These are phyloP conservation scores for Pyricularia pennisetigena DNA, from an alignment of 2,329 filamentous ascomycete genomes.

Conservation along the genomic window DNA sequence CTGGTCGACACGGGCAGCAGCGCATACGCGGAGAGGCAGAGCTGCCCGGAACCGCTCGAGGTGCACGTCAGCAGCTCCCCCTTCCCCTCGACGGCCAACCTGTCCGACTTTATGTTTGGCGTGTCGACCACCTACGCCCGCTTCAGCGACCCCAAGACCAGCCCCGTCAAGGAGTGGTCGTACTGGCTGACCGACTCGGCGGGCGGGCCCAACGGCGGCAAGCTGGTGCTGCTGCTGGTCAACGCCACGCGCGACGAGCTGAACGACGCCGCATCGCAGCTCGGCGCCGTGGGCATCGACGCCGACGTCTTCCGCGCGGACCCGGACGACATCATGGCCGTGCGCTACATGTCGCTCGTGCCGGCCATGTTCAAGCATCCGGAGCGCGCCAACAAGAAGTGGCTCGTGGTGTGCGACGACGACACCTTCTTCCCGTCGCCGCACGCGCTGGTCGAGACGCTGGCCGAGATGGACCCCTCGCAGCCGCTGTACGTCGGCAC, in stretches of 20 bases:
- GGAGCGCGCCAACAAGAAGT: conserved; percentile 37
- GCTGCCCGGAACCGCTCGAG: conserved; percentile 38
- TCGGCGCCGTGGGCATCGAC: conserved; percentile 41
- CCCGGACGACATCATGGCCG: conserved; percentile 44
- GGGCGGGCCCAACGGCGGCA: conserved; percentile 45
- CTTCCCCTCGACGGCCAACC: conserved; percentile 38
- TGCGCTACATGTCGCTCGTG: conserved; percentile 45
- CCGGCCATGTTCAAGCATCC: conserved; percentile 43
- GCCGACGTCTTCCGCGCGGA: conserved; percentile 48
- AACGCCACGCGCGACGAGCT: conserved; percentile 42
- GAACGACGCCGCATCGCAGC: conserved; percentile 33
- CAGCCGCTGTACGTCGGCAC: conserved; percentile 50
- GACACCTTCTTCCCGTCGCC: conserved; percentile 57
- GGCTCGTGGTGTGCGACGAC: conserved; percentile 54
- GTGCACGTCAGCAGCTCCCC: conserved; percentile 40
- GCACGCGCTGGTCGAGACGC: conserved; percentile 38
- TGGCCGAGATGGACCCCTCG: conserved; percentile 40
- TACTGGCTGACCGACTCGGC: conserved; percentile 50
- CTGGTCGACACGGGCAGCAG: conserved; percentile 32
- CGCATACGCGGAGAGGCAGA: conserved; percentile 26
- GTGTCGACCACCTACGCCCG: conserved; percentile 48
- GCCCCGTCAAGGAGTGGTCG: conserved; percentile 47
- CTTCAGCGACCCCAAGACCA: conserved; percentile 39
- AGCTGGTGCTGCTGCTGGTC: conserved; percentile 42
- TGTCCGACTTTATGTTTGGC: conserved; percentile 48